phyloP scores from a whole-genome alignment of 2,329 filamentous ascomycete genomes.

The Zymoseptoria tritici region DNA sequence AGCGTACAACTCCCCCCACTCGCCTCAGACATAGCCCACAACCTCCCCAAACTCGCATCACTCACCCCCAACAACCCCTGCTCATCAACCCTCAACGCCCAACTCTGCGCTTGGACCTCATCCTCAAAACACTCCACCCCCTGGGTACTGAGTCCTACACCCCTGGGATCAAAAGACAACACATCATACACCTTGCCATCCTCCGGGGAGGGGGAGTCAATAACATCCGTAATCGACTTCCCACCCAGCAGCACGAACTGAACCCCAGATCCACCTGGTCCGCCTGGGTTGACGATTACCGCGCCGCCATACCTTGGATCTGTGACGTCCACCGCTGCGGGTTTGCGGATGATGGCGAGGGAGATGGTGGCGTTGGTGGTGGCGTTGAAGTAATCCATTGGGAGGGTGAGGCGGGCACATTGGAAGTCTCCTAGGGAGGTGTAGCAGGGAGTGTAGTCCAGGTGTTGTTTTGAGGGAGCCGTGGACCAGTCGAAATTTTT shows the following conservation, averaged over 20 bases:
- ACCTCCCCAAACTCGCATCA: constrained; percentile 35
- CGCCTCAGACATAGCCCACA: constrained; percentile 37
- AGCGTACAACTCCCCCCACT: constrained; percentile 24
- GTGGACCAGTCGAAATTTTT: too few species aligned
- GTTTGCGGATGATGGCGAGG: constrained; percentile 39
- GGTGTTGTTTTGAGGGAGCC: constrained; percentile 5
- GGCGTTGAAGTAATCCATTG: constrained; percentile 33
- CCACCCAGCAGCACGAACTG: constrained; percentile 24
- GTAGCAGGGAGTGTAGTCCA: constrained; percentile 31
- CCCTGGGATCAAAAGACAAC: constrained; percentile 40
- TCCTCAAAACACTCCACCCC: constrained; percentile 30
- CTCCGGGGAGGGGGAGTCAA: constrained; percentile 18
- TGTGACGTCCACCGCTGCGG: constrained; percentile 34
- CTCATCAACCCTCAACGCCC: constrained; percentile 30
- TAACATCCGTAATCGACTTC: constrained; percentile 7
- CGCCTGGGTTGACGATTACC: constrained; percentile 39
- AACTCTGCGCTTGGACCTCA: constrained; percentile 27
- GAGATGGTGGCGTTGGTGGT: constrained; percentile 24
- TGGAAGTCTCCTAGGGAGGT: constrained; percentile 32
- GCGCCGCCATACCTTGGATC: constrained; percentile 36
- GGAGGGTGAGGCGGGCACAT: constrained; percentile 43
- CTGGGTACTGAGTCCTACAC: constrained; percentile 33
- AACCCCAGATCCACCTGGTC: constrained; percentile 37
- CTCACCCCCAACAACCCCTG: constrained; percentile 31
- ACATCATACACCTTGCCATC: constrained; percentile 36